Conservation (phyloP, 192 early-diverging fungal genomes). For the Mortierella hygrophila region DNA sequence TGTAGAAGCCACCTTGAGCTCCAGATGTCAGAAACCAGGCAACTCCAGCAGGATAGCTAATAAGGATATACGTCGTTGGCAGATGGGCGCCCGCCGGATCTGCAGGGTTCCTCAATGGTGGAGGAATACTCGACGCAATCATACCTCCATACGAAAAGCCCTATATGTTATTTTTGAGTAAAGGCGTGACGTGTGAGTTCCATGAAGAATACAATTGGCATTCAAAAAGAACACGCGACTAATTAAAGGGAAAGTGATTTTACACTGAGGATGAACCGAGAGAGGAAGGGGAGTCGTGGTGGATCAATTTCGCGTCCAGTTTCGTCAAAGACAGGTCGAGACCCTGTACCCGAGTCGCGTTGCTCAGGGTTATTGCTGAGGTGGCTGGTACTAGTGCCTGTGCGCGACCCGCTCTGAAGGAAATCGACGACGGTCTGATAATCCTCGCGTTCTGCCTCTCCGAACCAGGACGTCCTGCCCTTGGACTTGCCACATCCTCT, state of each 20-base stretch:
- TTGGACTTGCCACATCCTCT: slow-evolving; percentile 59
- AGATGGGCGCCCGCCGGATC: slow-evolving; percentile 27
- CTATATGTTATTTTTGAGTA: not conserved
- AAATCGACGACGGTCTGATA: slow-evolving; percentile 55
- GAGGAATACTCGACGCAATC: slow-evolving; percentile 49
- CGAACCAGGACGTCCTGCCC: slow-evolving; percentile 57
- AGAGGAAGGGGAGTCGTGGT: slow-evolving; percentile 40
- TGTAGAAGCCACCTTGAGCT: slow-evolving; percentile 26
- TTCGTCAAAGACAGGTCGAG: slow-evolving; percentile 38
- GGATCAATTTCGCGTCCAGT: slow-evolving; percentile 31
- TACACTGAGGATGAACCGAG: slow-evolving; percentile 49
- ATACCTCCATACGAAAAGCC: slow-evolving; percentile 51
- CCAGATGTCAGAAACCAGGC: slow-evolving; percentile 52
- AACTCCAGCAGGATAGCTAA: slow-evolving; percentile 52
- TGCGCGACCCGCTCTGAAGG: slow-evolving; percentile 29
- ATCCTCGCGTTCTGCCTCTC: slow-evolving; percentile 55
- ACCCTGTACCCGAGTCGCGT: not conserved
- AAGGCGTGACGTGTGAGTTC: not conserved
- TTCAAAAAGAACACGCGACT: not conserved
- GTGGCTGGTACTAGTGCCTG: not conserved
- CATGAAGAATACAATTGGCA: not conserved
- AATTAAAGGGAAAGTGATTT: not conserved
- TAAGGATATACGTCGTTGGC: slow-evolving; percentile 43
- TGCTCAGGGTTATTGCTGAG: not conserved
- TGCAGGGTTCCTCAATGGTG: slow-evolving; percentile 33